Percentiles rank a stretch among this genome's conserved stretches.
These are phyloP conservation scores for Termitomyces heimii DNA, from an alignment of 768 basidiomycete species.

Conservation along the genomic window DNA sequence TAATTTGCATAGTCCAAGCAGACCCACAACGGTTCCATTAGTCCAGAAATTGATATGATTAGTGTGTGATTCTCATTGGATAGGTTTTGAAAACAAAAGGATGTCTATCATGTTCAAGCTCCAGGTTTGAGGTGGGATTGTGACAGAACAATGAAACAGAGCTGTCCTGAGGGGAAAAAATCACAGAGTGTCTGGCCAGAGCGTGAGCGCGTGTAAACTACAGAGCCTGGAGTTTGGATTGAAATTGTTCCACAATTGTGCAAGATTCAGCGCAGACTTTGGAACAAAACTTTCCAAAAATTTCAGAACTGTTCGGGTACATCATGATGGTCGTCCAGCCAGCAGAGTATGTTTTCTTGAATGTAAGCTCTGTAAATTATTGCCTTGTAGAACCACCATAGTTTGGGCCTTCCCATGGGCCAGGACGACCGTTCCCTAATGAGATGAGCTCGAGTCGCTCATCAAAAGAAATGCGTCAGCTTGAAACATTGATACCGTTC, in stretches of 20 bases:
- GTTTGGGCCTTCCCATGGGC: slow-evolving; percentile 11
- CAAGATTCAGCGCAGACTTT: too few relatives aligned
- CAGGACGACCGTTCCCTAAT: not conserved
- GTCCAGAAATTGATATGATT: slow-evolving; percentile 24
- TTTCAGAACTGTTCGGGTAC: too few relatives aligned
- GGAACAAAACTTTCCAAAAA: slow-evolving; percentile 9
- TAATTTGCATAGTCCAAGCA: not conserved
- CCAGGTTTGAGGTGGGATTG: slow-evolving; percentile 15
- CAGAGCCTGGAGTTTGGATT: slow-evolving; percentile 21
- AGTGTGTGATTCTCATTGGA: slow-evolving; percentile 23
- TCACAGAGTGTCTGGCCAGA: slow-evolving; percentile 17
- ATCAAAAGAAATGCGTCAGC: too few relatives aligned
- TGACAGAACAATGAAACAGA: slow-evolving; percentile 18
- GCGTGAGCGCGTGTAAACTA: too few relatives aligned
- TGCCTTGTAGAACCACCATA: slow-evolving; percentile 9
- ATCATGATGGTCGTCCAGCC: too few relatives aligned
- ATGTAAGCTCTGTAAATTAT: too few relatives aligned
- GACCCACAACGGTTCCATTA: slow-evolving; percentile 7
- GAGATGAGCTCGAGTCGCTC: too few relatives aligned
- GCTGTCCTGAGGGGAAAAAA: slow-evolving; percentile 25
- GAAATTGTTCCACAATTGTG: too few relatives aligned
- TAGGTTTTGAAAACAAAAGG: slow-evolving; percentile 22
- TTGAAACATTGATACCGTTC: too few relatives aligned
- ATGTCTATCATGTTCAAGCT: slow-evolving; percentile 23
- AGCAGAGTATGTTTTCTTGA: slow-evolving; percentile 14